phyloP scores from a whole-genome alignment of 495 filamentous ascomycete genomes.

The Xanthoparmelia taractica region DNA sequence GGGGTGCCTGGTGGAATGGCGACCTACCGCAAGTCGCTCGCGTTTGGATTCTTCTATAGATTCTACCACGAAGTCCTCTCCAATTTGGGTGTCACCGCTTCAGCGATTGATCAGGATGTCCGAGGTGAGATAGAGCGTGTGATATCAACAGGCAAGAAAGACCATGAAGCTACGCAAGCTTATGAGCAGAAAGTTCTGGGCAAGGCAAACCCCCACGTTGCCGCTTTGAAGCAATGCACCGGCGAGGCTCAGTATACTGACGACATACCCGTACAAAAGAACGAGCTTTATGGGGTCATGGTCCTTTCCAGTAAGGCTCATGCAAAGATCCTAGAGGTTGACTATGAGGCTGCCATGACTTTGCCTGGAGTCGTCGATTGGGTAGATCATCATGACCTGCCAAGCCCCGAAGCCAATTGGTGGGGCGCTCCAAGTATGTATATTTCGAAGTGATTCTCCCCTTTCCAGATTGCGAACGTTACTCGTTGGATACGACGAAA shows the following conservation, averaged over 20 bases:
- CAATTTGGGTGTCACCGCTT: constrained; percentile 37
- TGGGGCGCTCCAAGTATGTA: constrained; percentile 70
- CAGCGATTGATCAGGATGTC: constrained; percentile 43
- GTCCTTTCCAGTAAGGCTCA: constrained; percentile 86
- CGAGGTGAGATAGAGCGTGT: constrained; percentile 53
- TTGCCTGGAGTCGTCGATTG: constrained; percentile 70
- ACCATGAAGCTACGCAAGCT: constrained; percentile 49
- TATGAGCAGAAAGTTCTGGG: constrained; percentile 75
- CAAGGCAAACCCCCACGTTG: constrained; percentile 73
- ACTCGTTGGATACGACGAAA: neutral
- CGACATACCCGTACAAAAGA: constrained; percentile 79
- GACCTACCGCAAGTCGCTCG: constrained; percentile 84
- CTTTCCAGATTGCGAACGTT: neutral
- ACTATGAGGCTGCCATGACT: constrained; percentile 64
- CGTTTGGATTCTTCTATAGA: constrained; percentile 46
- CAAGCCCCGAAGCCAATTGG: constrained; percentile 62
- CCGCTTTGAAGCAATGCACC: constrained; percentile 86
- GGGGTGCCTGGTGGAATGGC: constrained; percentile 94
- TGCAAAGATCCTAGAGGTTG: constrained; percentile 73
- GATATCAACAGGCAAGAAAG: constrained; percentile 51
- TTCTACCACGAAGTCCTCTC: constrained; percentile 42
- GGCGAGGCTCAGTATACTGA: constrained; percentile 96
- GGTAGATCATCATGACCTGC: constrained; percentile 73
- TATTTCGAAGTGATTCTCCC: neutral
- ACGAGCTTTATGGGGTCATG: constrained; percentile 80